Evolutionary conservation across 2,329 filamentous ascomycete genomes (phyloP).

Genomic region (Dothistroma septosporum): DNA sequence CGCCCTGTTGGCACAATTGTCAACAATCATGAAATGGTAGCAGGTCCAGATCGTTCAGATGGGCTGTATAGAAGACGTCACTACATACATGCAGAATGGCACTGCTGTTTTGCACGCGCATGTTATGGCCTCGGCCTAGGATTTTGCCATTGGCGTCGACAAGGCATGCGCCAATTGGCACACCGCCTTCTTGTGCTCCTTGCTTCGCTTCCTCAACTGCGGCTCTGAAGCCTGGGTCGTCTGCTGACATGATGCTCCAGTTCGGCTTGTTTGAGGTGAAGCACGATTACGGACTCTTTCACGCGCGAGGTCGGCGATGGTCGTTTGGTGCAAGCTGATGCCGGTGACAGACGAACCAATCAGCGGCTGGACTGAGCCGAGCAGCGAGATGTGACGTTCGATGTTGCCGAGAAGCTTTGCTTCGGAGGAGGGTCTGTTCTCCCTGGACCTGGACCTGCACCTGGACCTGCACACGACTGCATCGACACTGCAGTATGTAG

Average conservation of each 20-base stretch:
- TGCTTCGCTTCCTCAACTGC: constrained; percentile 56
- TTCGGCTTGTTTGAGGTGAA: constrained; percentile 1
- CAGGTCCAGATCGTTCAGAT: background rate
- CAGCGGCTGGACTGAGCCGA: background rate
- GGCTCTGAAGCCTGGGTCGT: constrained; percentile 52
- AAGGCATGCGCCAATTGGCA: constrained; percentile 57
- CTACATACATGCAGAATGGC: constrained; percentile 63
- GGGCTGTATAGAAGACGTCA: background rate
- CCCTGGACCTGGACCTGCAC: background rate
- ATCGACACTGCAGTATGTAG: background rate
- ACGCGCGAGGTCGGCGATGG: background rate
- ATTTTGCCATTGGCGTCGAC: constrained; percentile 67
- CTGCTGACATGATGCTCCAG: constrained; percentile 26
- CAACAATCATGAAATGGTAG: background rate
- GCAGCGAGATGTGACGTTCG: background rate
- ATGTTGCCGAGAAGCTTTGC: background rate
- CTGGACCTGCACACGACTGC: background rate
- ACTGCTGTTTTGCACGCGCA: constrained; percentile 67
- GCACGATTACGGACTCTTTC: constrained; percentile 12
- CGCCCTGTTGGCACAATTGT: constrained; percentile 52
- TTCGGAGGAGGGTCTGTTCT: too few relatives aligned
- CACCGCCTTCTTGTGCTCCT: constrained; percentile 54
- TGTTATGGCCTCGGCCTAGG: constrained; percentile 68
- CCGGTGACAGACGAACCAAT: background rate
- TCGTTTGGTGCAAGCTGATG: background rate